Evolutionary conservation across 2,329 filamentous ascomycete species (phyloP), one percentile per base, ranked within the genome.

Genomic region (Eurotiales sp.): DNA sequence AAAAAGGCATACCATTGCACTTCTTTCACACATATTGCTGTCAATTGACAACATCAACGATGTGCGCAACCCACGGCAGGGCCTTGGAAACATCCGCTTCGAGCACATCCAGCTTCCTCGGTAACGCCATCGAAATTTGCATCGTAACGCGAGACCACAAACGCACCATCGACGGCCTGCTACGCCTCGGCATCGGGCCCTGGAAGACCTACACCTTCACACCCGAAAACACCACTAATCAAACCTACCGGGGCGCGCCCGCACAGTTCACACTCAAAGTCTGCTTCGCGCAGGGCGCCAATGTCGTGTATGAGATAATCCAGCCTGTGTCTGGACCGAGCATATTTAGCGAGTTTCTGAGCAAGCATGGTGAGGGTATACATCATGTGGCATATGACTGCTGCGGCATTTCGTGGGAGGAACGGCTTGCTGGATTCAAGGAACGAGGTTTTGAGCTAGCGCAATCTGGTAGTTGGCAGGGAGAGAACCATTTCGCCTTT

Each of bases 171-270:
- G 45, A 47, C 29, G 45, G 34, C 8, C 21, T 47, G 3, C 12
- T 47, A 10, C 30, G 45, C 34, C 30, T 47, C 22, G 45, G 45
- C 12, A 47, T 39, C 10, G 45, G 45, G 17, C 45, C 45, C 5
- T 47, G 45, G 45, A 47, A 47, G 45, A 25, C 19, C 14, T 47
- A 47, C 14, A 47, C 45, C 8, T 47, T 47, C 32, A 47, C 29
- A 3, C 45, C 45, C 8, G 30, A 47, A 15, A 47, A 47, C 30
- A 47, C 45, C 14, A 45, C 23, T 12, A 34, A 45, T 27, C 42
- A 45, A n/a, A 45, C 42, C 14, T 45, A 45, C 29, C 42, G 34
- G 14, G 45, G 45, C 30, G 27, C 25, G 21, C 32, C 45, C n/a
- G 29, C 45, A 3, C 32, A 36, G 21, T 47, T 47, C 45, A 36